Evolutionary conservation across 2,329 filamentous ascomycete species (phyloP).

Genomic region (Cladosporium colombiae): DNA sequence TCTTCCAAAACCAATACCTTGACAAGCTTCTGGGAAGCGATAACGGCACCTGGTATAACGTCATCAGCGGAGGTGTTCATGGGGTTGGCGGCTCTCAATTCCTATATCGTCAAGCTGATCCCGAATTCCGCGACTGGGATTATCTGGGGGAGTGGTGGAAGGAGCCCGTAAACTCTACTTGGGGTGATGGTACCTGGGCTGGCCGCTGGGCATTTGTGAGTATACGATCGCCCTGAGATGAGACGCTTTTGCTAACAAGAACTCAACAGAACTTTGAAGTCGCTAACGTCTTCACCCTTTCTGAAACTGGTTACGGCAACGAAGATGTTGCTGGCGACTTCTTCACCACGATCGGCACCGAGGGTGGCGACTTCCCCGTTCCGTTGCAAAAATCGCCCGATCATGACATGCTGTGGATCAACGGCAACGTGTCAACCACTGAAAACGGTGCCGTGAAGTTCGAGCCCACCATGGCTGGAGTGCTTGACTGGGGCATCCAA

Average conservation of each 20-base stretch:
- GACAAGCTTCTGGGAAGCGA: slow-evolving; percentile 39
- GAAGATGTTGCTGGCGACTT: slow-evolving; percentile 38
- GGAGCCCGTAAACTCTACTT: slow-evolving; percentile 33
- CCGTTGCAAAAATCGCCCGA: slow-evolving; percentile 35
- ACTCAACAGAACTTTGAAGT: slow-evolving; percentile 47
- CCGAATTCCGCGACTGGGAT: slow-evolving; percentile 43
- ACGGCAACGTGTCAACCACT: slow-evolving; percentile 38
- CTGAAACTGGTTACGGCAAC: slow-evolving; percentile 43
- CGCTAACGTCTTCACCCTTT: slow-evolving; percentile 45
- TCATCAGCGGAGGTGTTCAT: slow-evolving; percentile 42
- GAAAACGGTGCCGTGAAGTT: slow-evolving; percentile 36
- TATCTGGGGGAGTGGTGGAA: slow-evolving; percentile 45
- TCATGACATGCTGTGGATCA: slow-evolving; percentile 47
- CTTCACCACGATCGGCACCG: slow-evolving; percentile 45
- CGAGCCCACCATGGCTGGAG: slow-evolving; percentile 45
- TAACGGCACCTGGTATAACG: slow-evolving; percentile 42
- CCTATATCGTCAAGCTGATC: slow-evolving; percentile 43
- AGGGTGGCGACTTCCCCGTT: slow-evolving; percentile 45
- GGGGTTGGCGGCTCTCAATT: slow-evolving; percentile 42
- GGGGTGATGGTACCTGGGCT: slow-evolving; percentile 29
- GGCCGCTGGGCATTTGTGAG: slow-evolving; percentile 34
- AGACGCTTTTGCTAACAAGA: neutral
- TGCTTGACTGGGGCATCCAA: slow-evolving; percentile 44
- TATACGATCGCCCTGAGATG: neutral
- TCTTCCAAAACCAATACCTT: slow-evolving; percentile 43